Percentiles rank a stretch among this genome's conserved stretches.
These are phyloP conservation scores for Daldinia bambusicola DNA, from an alignment of 495 filamentous ascomycete genomes.

Conservation along the genomic window DNA sequence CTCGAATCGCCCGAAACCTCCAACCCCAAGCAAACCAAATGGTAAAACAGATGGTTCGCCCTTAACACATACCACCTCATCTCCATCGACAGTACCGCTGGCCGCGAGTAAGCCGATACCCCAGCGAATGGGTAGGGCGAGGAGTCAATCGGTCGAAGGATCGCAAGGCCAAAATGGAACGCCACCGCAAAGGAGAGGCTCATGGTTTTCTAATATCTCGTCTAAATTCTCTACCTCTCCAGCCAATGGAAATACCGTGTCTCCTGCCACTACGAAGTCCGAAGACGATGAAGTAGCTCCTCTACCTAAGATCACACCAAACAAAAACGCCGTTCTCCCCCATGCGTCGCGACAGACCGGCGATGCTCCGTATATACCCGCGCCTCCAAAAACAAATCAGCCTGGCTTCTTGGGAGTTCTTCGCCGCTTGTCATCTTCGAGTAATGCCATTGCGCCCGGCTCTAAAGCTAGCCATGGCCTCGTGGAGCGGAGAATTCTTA, in stretches of 20 bases:
- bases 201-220: conserved; percentile 92
- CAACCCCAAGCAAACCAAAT: conserved; percentile 36
- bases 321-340: conserved; percentile 64
- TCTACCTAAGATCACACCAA: conserved; percentile 63
- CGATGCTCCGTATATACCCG: conserved; percentile 71
- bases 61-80: conserved; percentile 13
- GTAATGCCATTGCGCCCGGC: conserved; percentile 56
- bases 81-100: conserved; percentile 23
- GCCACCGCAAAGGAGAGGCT: conserved; percentile 69
- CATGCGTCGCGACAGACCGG: conserved; percentile 61
- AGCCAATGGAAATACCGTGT: conserved; percentile 56
- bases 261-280: conserved; percentile 53
- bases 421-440: conserved; percentile 80
- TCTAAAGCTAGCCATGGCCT: conserved; percentile 60
- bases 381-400: conserved; percentile 70
- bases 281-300: conserved; percentile 66
- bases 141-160: conserved; percentile 40
- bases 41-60: conserved; percentile 23
- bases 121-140: conserved; percentile 37
- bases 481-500: conserved; percentile 84
- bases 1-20: conserved; percentile 27
- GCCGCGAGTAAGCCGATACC: conserved; percentile 40
- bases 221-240: conserved; percentile 89
- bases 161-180: conserved; percentile 33
- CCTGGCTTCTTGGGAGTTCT: conserved; percentile 84